These are phyloP conservation scores for Warburgia ugandensis DNA, from an alignment of 164 flowering plant genomes.

Conservation along the genomic window DNA sequence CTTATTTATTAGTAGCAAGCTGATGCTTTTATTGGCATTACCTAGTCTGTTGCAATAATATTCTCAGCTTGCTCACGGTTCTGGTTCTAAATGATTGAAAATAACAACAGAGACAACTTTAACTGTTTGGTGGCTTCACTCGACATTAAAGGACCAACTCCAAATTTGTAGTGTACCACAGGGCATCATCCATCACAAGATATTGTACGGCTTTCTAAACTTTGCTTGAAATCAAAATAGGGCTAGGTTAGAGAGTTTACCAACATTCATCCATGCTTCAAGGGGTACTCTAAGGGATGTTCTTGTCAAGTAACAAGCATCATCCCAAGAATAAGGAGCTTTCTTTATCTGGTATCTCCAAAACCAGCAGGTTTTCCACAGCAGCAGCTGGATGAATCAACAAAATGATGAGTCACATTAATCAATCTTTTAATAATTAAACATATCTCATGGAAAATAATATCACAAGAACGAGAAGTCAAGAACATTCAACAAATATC, in stretches of 20 bases:
- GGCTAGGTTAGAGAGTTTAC: constrained; percentile 24
- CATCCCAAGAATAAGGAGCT: constrained; percentile 89
- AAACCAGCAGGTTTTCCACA: constrained; percentile 72
- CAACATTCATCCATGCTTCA: constrained; percentile 66
- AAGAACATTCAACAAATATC: too few species aligned
- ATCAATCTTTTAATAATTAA: neutral
- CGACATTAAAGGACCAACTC: too few species aligned
- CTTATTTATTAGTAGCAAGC: too few species aligned
- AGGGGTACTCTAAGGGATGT: constrained; percentile 49
- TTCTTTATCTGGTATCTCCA: constrained; percentile 74
- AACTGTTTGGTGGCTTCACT: too few species aligned
- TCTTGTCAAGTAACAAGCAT: constrained; percentile 76
- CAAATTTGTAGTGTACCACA: neutral
- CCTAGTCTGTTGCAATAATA: too few species aligned
- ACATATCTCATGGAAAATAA: neutral
- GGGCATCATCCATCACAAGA: neutral
- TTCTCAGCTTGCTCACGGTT: too few species aligned
- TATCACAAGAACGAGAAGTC: neutral
- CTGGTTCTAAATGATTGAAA: too few species aligned
- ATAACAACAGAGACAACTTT: too few species aligned
- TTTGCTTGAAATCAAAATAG: constrained; percentile 1
- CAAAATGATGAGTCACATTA: neutral
- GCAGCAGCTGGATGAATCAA: constrained; percentile 44
- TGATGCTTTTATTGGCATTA: too few species aligned
- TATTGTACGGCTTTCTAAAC: neutral